Percentiles rank a stretch among this genome's conserved stretches.
Conservation (phyloP, 352 stramenopile genomes). For the Aphanomyces cochlioides region DNA sequence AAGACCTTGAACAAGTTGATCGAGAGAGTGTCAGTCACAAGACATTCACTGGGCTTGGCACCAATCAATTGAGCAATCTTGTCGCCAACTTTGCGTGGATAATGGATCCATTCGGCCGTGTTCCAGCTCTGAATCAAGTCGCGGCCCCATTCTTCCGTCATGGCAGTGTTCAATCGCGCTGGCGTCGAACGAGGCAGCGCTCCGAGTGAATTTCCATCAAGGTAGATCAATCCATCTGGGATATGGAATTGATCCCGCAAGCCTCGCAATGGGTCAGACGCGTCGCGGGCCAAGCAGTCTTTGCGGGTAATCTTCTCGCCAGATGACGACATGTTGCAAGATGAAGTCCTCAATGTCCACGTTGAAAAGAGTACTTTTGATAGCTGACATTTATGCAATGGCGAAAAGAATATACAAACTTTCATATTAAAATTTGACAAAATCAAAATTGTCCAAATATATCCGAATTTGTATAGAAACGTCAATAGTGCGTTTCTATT, state of each 20-base stretch:
- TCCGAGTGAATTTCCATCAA: conserved; percentile 29
- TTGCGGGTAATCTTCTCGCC: conserved; percentile 9
- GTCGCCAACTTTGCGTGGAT: conserved; percentile 20
- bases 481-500: background rate
- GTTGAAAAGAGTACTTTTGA: background rate
- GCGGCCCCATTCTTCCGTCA: conserved; percentile 24
- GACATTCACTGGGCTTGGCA: conserved; percentile 7
- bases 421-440: background rate
- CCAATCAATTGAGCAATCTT: conserved; percentile 24
- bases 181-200: conserved; percentile 1
- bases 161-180: conserved; percentile 6
- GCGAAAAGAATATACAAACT: too few species aligned
- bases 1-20: conserved; percentile 29
- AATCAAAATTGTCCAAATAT: conserved; percentile 6
- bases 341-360: background rate
- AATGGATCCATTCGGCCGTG: conserved; percentile 20
- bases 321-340: background rate
- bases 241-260: conserved; percentile 20
- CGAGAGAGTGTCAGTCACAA: conserved; percentile 21
- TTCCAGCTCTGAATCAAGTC: conserved; percentile 29
- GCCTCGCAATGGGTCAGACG: background rate
- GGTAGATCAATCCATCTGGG: conserved; percentile 16
- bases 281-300: conserved; percentile 1
- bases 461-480: background rate
- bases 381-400: too few species aligned